phyloP scores from a whole-genome alignment of 495 filamentous ascomycete genomes.

The Trichoderma reesei region DNA sequence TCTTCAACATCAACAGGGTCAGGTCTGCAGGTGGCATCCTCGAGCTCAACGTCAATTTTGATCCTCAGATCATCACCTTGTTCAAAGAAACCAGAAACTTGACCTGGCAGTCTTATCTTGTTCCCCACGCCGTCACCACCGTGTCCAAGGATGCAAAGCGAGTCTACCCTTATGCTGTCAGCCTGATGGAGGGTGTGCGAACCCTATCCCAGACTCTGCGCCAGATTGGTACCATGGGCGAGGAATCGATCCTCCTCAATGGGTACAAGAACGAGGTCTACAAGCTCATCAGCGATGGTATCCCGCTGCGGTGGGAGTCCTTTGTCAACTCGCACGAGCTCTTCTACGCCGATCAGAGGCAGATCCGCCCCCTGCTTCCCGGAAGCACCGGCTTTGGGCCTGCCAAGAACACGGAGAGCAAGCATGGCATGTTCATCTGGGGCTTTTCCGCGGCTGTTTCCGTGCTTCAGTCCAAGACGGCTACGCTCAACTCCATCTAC shows the following conservation, averaged over 20 bases:
- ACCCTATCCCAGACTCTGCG: conserved; percentile 81
- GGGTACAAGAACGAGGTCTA: conserved; percentile 88
- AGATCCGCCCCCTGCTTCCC: conserved; percentile 52
- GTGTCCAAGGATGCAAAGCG: conserved; percentile 94
- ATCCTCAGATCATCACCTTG: conserved; percentile 88
- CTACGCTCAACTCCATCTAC: conserved; percentile 66
- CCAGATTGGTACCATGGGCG: conserved; percentile 69
- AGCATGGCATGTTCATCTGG: conserved; percentile 90
- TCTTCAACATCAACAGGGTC: conserved; percentile 84
- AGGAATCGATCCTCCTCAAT: conserved; percentile 75
- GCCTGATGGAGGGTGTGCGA: conserved; percentile 92
- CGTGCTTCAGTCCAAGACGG: conserved; percentile 75
- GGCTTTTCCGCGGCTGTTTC: conserved; percentile 82
- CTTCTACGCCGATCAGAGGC: conserved; percentile 41
- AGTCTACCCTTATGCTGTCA: conserved; percentile 95
- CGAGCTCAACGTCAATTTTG: conserved; percentile 90
- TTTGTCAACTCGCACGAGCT: conserved; percentile 95
- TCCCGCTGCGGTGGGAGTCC: conserved; percentile 89
- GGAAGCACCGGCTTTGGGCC: conserved; percentile 50
- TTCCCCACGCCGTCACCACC: conserved; percentile 88
- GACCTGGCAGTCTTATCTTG: conserved; percentile 81
- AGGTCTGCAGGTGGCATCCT: conserved; percentile 75
- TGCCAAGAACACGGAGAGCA: conserved; percentile 62
- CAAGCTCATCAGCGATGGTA: conserved; percentile 67
- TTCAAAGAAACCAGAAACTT: conserved; percentile 99